A percentile compares a stretch with the other conserved stretches of the same genome.
Conservation (phyloP, 2,329 filamentous ascomycete genomes). For the Exophiala aquamarina region DNA sequence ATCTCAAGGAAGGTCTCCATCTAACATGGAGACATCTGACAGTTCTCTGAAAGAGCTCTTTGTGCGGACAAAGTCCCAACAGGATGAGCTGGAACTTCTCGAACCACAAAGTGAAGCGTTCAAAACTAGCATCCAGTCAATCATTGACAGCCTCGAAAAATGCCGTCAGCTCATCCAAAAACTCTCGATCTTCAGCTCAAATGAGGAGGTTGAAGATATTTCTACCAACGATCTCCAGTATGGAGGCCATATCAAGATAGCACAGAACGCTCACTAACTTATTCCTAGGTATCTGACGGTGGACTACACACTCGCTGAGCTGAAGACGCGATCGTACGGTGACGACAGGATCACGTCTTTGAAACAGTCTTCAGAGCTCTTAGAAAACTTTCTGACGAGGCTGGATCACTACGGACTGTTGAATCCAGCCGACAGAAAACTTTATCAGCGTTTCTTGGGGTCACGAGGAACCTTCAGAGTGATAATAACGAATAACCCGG, state of each 20-base stretch:
- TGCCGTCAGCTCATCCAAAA: constrained; percentile 68
- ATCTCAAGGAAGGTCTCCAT: too few relatives aligned
- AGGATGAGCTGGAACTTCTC: constrained; percentile 22
- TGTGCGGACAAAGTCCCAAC: constrained; percentile 20
- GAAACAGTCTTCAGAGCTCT: constrained; percentile 63
- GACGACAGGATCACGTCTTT: constrained; percentile 65
- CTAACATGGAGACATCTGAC: constrained; percentile 19
- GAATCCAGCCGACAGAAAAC: constrained; percentile 60
- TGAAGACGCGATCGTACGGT: constrained; percentile 66
- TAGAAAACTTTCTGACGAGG: constrained; percentile 75
- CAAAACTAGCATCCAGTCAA: constrained; percentile 21
- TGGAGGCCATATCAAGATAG: too few relatives aligned
- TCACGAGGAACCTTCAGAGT: constrained; percentile 72
- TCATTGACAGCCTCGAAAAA: constrained; percentile 47
- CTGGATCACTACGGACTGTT: constrained; percentile 79
- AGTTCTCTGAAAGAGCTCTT: constrained; percentile 23
- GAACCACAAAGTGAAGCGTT: constrained; percentile 23
- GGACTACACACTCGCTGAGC: constrained; percentile 75
- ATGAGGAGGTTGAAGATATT: constrained; percentile 86
- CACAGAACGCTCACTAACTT: too few relatives aligned
- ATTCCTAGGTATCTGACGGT: constrained; percentile 68
- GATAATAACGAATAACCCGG: constrained; percentile 64
- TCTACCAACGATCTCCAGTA: constrained; percentile 80
- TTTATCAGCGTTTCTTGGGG: constrained; percentile 73
- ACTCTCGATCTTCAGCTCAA: constrained; percentile 82